Evolutionary conservation across 495 filamentous ascomycete species (phyloP), one percentile per base, ranked within the genome.

Genomic region (Pseudomonodictys pantanalensis): DNA sequence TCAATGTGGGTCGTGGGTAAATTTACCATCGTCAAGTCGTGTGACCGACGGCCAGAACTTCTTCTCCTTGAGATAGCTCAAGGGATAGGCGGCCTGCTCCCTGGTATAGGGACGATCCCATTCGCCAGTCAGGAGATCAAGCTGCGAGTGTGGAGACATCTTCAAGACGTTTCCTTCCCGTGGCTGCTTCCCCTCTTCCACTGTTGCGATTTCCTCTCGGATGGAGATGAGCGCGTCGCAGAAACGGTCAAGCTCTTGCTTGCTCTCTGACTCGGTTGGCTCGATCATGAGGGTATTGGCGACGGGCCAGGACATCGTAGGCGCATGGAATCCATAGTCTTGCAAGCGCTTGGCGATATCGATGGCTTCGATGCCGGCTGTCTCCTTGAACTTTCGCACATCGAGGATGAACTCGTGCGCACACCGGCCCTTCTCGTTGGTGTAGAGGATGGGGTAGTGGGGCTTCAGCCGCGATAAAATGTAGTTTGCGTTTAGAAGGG

Each of bases 341-440:
- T 97, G 92, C 8, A 98, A 84, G 57, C 93, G 90, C 79, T 98
- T 98, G 65, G 93, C 93, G 56, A 98, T 87, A 67, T 98, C 93
- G 68, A 97, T 95, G 39, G 91, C 93, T 76, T 97, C 92, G 69
- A 98, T 78, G 11, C 89, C 90, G 49, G 86, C 82, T 26, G 83
- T 84, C 20, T 95, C 90, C 69, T 90, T 89, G 79, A 97, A 96
- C 24, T 65, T 70, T 46, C 93, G 89, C 23, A 87, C 83, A 63
- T 98, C 93, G 44, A 98, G 86, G 72, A 98, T 98, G 77, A 98
- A 98, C 77, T 98, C 93, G 78, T 98, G 93, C 0, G 93, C 93
- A 66, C 93, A 98, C 49, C 92, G 88, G 26, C 86, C 87, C 52
- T 88, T 81, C 32, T 80, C 78, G 73, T 97, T 97, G 56, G 91